Percentiles rank a stretch among this genome's conserved stretches.
Conservation (phyloP, 1,139 yeast species). For the Hyphopichia khmerensis region DNA sequence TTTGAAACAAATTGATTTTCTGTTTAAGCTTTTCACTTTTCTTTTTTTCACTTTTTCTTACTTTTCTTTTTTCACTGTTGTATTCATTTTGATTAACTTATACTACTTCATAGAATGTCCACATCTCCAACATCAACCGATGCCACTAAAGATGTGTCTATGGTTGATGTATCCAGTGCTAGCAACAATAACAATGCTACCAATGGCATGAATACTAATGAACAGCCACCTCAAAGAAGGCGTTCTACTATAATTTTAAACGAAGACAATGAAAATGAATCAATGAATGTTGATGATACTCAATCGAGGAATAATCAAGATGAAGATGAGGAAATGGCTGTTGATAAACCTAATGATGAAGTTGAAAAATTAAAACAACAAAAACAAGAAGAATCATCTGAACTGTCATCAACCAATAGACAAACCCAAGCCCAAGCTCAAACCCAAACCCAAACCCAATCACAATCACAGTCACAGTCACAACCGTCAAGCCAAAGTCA, state of each 20-base stretch:
- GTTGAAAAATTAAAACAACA: slow-evolving; percentile 10
- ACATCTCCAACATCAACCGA: background rate
- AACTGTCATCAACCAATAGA: background rate
- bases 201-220: background rate
- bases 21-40: too few relatives aligned
- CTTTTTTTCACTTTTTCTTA: too few relatives aligned
- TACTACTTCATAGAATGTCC: background rate
- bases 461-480: slow-evolving; percentile 8
- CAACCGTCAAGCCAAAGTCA: slow-evolving; percentile 7
- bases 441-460: slow-evolving; percentile 6
- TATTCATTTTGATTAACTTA: too few relatives aligned
- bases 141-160: slow-evolving; percentile 29
- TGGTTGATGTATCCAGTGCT: slow-evolving; percentile 44
- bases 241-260: slow-evolving; percentile 43
- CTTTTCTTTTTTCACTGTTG: too few relatives aligned
- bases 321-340: slow-evolving; percentile 19
- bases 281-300: slow-evolving; percentile 33
- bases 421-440: slow-evolving; percentile 3
- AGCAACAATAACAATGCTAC: too few relatives aligned
- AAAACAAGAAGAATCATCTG: slow-evolving; percentile 8
- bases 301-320: too few relatives aligned
- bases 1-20: too few relatives aligned
- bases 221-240: slow-evolving; percentile 29
- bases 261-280: slow-evolving; percentile 40
- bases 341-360: slow-evolving; percentile 12